A percentile compares a stretch with the other conserved stretches of the same genome.
Evolutionary conservation across 208 protist genomes (phyloP).

Genomic region (Phytomonas sp.): DNA sequence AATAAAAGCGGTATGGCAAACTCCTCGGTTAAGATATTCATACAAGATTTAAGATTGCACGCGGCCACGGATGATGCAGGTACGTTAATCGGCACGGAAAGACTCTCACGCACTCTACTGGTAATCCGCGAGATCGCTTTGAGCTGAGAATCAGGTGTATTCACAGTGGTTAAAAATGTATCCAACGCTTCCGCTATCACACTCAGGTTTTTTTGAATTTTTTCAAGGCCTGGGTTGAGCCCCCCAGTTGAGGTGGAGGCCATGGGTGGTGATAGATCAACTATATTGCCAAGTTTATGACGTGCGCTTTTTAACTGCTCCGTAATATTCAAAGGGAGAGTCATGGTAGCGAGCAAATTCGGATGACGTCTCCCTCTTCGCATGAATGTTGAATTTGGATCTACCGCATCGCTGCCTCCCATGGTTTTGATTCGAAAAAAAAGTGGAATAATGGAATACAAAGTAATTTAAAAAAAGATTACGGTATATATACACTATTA

Average conservation of each 20-base stretch:
- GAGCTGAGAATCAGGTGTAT: conserved; percentile 60
- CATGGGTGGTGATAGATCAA: neutral
- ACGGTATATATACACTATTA: neutral
- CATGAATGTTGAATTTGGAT: conserved; percentile 16
- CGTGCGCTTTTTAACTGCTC: conserved; percentile 12
- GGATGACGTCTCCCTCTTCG: conserved; percentile 33
- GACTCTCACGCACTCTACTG: conserved; percentile 31
- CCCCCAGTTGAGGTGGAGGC: neutral
- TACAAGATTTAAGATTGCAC: conserved; percentile 12
- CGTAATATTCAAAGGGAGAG: conserved; percentile 21
- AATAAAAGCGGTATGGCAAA: conserved; percentile 67
- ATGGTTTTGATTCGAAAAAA: neutral
- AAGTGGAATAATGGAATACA: conserved; percentile 4
- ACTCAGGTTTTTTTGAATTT: conserved; percentile 7
- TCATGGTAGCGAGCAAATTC: conserved; percentile 26
- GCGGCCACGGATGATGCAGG: conserved; percentile 5
- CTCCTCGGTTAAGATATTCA: conserved; percentile 23
- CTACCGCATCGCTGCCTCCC: neutral
- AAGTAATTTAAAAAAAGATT: conserved; percentile 8
- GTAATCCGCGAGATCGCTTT: conserved; percentile 62
- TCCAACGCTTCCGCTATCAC: conserved; percentile 32
- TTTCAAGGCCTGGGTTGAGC: neutral
- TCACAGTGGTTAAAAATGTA: conserved; percentile 24
- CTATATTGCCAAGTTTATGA: conserved; percentile 4
- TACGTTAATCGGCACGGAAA: conserved; percentile 10